Percentiles rank a stretch among this genome's conserved stretches.
Conservation (phyloP, 164 flowering plant genomes). For the Dillenia turbinata region DNA sequence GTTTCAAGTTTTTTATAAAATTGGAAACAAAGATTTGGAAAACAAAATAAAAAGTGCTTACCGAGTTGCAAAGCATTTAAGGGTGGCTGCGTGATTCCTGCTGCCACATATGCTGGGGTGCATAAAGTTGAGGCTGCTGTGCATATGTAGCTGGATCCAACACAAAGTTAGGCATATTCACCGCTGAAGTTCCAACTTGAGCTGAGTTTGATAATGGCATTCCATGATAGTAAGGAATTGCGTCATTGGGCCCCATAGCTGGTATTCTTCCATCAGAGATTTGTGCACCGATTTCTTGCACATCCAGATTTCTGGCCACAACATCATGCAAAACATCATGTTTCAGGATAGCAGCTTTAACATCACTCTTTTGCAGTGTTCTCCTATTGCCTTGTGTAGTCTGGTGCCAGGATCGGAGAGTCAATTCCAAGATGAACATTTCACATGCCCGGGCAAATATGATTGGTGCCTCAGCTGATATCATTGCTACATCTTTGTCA, state of each 20-base stretch:
- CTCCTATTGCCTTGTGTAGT: no score
- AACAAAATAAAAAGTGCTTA: no score
- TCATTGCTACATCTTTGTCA: conserved; percentile 13
- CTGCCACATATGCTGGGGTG: conserved; percentile 12
- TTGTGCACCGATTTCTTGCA: not conserved
- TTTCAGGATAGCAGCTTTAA: conserved; percentile 7
- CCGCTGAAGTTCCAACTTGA: conserved; percentile 11
- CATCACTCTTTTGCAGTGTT: conserved; percentile 8
- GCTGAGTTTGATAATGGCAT: conserved; percentile 7
- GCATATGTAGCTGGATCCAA: conserved; percentile 10
- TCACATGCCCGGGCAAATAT: conserved; percentile 17
- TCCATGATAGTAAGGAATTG: conserved; percentile 9
- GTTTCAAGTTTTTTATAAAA: no score
- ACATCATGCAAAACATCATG: not conserved
- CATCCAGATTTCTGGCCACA: not conserved
- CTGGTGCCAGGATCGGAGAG: no score
- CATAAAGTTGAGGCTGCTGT: conserved; percentile 10
- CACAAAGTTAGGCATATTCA: conserved; percentile 6
- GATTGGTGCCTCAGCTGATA: conserved; percentile 15
- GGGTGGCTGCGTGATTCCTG: conserved; percentile 9
- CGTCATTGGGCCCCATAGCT: conserved; percentile 1
- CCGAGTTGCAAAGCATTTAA: not conserved
- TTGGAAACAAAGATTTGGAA: no score
- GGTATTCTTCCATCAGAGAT: conserved; percentile 1
- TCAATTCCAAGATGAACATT: conserved; percentile 9